These are phyloP conservation scores for Boletus barrowsii DNA, from an alignment of 768 basidiomycete species.

Conservation along the genomic window DNA sequence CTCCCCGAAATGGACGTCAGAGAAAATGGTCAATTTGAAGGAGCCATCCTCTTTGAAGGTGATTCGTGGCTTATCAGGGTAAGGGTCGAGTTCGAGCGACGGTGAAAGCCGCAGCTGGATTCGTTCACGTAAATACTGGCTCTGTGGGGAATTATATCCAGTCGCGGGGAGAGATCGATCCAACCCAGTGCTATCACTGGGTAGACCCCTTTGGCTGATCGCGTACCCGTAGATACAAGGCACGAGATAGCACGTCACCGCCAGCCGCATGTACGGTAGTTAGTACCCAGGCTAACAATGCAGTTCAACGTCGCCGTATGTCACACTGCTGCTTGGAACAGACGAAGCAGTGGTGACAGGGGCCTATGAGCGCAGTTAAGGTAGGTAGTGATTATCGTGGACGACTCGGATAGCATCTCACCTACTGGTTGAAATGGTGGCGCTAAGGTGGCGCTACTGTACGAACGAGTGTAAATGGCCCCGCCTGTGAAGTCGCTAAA, in stretches of 20 bases:
- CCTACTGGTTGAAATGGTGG: no score
- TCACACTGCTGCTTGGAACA: no score
- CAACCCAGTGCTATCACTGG: not conserved
- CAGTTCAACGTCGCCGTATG: no score
- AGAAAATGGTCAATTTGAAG: constrained; percentile 73
- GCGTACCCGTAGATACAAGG: constrained; percentile 11
- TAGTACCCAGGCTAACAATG: no score
- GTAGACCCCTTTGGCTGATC: constrained; percentile 6
- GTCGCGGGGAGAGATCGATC: not conserved
- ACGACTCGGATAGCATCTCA: no score
- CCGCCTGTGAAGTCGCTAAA: no score
- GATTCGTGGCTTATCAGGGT: constrained; percentile 47
- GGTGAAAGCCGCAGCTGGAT: not conserved
- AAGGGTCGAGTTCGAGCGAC: constrained; percentile 34
- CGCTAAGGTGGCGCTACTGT: no score
- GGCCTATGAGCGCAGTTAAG: no score
- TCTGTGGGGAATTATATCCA: not conserved
- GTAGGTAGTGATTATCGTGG: no score
- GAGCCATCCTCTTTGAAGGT: constrained; percentile 56
- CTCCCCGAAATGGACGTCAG: constrained; percentile 75
- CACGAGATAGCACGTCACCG: not conserved
- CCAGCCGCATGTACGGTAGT: constrained; percentile 1
- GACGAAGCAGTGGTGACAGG: no score
- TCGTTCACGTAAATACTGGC: not conserved
- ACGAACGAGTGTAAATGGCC: no score